A percentile compares a stretch with the other conserved stretches of the same genome.
Evolutionary conservation across 164 flowering plant genomes (phyloP).

Genomic region (Umbilicus rupestris): DNA sequence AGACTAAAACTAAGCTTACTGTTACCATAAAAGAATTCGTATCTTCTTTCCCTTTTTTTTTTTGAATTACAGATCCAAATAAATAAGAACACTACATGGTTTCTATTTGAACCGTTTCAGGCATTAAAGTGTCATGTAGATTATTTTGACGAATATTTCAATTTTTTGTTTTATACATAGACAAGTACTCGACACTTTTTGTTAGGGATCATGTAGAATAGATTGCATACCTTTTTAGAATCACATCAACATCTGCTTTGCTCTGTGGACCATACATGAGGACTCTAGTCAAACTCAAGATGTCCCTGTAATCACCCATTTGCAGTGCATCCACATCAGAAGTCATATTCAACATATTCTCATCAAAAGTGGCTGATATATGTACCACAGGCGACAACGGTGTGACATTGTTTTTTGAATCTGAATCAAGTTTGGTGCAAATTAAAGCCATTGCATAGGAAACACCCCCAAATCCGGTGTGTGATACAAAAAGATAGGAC

Average conservation of each 20-base stretch:
- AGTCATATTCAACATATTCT: conserved; percentile 20
- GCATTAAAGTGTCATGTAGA: too few relatives aligned
- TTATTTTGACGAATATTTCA: too few relatives aligned
- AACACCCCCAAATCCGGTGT: conserved; percentile 92
- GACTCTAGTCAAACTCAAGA: conserved; percentile 82
- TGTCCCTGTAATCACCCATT: conserved; percentile 83
- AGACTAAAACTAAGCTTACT: too few relatives aligned
- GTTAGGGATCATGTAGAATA: too few relatives aligned
- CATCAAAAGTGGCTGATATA: not conserved
- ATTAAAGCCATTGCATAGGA: conserved; percentile 90
- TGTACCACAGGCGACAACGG: conserved; percentile 22
- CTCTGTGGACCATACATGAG: conserved; percentile 79
- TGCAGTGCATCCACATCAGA: conserved; percentile 42
- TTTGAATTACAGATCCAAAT: too few relatives aligned
- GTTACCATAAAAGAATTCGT: too few relatives aligned
- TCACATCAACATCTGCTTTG: conserved; percentile 67
- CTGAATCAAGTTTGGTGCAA: conserved; percentile 59
- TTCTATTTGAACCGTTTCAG: too few relatives aligned
- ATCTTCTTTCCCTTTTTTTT: too few relatives aligned
- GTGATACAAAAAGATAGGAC: conserved; percentile 81
- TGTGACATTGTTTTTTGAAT: conserved; percentile 11
- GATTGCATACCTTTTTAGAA: conserved; percentile 61
- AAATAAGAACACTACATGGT: too few relatives aligned
- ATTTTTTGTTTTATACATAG: too few relatives aligned
- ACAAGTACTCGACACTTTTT: too few relatives aligned